Conservation (phyloP, 139 green algal genomes). For the Chlamydomonas sp. region DNA sequence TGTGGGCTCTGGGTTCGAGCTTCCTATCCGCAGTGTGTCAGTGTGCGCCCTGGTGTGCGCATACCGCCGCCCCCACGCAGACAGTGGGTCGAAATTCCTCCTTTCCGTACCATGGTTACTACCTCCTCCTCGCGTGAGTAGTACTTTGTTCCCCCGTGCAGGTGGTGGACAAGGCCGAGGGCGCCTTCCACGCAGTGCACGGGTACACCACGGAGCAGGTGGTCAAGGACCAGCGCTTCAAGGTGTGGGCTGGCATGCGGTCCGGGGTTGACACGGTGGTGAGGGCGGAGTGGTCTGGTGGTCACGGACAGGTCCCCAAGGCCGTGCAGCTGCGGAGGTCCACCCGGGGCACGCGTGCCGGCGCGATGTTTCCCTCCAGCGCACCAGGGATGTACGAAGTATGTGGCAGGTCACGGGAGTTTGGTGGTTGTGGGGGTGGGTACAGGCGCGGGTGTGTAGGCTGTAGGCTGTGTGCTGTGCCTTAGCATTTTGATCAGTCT, state of each 20-base stretch:
- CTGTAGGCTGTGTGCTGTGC: too few species aligned
- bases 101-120: too few species aligned
- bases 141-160: not conserved
- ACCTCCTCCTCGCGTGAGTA: too few species aligned
- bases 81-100: too few species aligned
- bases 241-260: constrained; percentile 23
- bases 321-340: not conserved
- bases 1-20: too few species aligned
- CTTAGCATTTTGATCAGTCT: too few species aligned
- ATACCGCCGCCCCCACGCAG: too few species aligned
- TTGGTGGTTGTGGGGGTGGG: not conserved
- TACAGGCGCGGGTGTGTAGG: too few species aligned
- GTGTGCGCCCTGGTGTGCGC: too few species aligned
- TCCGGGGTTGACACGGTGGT: not conserved
- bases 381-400: not conserved
- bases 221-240: constrained; percentile 46
- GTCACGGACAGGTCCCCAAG: not conserved
- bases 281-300: not conserved
- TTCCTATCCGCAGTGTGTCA: too few species aligned
- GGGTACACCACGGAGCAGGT: constrained; percentile 49
- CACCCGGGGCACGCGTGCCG: not conserved
- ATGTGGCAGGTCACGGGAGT: not conserved
- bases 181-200: constrained; percentile 42
- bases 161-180: constrained; percentile 7
- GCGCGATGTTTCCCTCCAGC: not conserved